Percentiles rank a stretch among this genome's conserved stretches.
phyloP scores from a whole-genome alignment of 1,284 basidiomycete species.

The Cryptococcus sp. region DNA sequence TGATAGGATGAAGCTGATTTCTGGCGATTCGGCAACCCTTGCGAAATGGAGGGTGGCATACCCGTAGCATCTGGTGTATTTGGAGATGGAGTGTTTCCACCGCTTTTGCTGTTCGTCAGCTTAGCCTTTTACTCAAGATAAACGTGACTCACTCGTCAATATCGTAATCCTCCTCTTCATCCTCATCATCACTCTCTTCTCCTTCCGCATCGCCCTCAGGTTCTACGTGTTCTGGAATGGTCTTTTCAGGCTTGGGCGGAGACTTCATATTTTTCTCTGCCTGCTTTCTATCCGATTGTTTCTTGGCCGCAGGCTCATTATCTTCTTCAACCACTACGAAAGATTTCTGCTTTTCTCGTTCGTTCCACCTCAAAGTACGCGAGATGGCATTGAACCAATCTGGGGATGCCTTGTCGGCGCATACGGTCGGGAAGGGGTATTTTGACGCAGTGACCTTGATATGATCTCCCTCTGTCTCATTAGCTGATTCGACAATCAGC shows the following conservation, averaged over 20 bases:
- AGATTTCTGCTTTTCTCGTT: conserved; percentile 92
- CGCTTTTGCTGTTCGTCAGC: conserved; percentile 14
- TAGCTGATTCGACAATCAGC: background rate
- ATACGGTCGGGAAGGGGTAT: conserved; percentile 98
- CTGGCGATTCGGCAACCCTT: background rate
- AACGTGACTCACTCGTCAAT: conserved; percentile 77
- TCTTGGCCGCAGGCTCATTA: conserved; percentile 50
- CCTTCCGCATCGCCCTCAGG: conserved; percentile 53
- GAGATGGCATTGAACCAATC: conserved; percentile 99
- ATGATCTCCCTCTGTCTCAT: conserved; percentile 83
- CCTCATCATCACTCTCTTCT: conserved; percentile 52
- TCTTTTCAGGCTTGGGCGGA: conserved; percentile 4
- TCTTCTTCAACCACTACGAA: conserved; percentile 96
- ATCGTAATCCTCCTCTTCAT: conserved; percentile 68
- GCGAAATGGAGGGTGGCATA: background rate
- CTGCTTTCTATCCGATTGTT: conserved; percentile 10
- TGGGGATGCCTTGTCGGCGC: conserved; percentile 91
- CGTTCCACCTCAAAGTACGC: conserved; percentile 96
- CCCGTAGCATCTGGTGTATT: conserved; percentile 6
- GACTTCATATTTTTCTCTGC: conserved; percentile 31
- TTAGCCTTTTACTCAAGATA: too few species aligned
- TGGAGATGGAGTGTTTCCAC: conserved; percentile 27
- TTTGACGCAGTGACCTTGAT: conserved; percentile 98
- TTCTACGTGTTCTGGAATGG: conserved; percentile 50
- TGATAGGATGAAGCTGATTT: conserved; percentile 6